Evolutionary conservation across 305 asterid genomes (phyloP), one percentile per base, ranked within the genome.

Genomic region (Fraxinus baroniana): DNA sequence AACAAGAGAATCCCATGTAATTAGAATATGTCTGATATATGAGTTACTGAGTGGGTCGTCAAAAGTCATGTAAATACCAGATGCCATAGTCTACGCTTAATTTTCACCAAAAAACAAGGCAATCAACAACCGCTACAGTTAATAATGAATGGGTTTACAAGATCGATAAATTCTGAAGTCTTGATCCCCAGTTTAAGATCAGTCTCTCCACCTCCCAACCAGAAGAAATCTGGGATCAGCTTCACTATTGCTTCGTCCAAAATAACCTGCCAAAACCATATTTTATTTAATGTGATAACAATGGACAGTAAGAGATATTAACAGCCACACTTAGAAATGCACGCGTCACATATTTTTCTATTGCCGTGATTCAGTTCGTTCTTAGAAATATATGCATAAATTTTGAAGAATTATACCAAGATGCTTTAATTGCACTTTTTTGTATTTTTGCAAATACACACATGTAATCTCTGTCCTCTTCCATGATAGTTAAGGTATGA

Each of bases 121-220:
- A 57, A 78, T 89, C 83, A 90, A 86, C 83, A 86, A 74, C 90
- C 80, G 17, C 97, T 92, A 75, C 98, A 94, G 82, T 90, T 93
- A 74, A 91, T 84, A 24, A 96, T 86, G 91, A 93, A 91, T 82
- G 97, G 97, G 60, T 91, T 92, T 41, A 89, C 88, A 74, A 66
- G 87, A 35, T 89, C 52, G 72, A 93, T 86, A 89, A 94, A 96
- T 79, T 95, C 89, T 1, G 90, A 82, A 62, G 97, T 90, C 87
- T 87, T 91, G 80, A 93, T 85, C 78, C 98, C 94, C 68, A 91
- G 83, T 83, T 94, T 96, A 74, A 94, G 94, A 89, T 96, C 98
- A 87, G 91, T 74, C 81, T 94, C 97, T 1, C 95, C 98, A 66
- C 98, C 98, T 85, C 98, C 98, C 90, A 96, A 81, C 99, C 98